phyloP scores from a whole-genome alignment of 192 early-diverging fungal species.

The Dissophora ornata region DNA sequence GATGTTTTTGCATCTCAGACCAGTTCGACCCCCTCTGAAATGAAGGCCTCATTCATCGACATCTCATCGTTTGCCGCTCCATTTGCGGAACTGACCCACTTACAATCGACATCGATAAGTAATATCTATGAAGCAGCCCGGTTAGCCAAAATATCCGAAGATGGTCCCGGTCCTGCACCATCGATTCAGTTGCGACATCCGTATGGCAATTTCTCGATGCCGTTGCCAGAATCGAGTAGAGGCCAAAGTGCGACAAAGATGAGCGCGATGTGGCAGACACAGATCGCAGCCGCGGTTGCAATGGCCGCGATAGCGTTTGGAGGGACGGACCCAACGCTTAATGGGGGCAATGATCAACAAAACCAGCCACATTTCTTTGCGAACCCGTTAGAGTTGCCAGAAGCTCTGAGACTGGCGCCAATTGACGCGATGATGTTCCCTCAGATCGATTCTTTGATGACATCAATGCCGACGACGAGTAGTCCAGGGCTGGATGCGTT shows the following conservation, averaged over 20 bases:
- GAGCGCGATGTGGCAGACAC: constrained; percentile 30
- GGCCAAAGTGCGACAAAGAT: neutral
- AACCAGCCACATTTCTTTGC: constrained; percentile 31
- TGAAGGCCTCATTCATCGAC: constrained; percentile 18
- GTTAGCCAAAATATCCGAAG: constrained; percentile 21
- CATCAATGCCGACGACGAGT: too few species aligned
- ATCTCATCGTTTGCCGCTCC: constrained; percentile 24
- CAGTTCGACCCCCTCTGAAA: constrained; percentile 16
- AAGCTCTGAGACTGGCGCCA: constrained; percentile 12
- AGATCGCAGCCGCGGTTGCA: constrained; percentile 23
- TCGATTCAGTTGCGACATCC: constrained; percentile 38
- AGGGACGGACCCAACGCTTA: constrained; percentile 7
- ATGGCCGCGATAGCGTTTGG: constrained; percentile 33
- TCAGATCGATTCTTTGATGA: neutral
- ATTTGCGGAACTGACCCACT: constrained; percentile 20
- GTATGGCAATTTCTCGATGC: constrained; percentile 37
- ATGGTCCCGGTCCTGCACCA: constrained; percentile 20
- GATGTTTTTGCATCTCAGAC: constrained; percentile 33
- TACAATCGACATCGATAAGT: constrained; percentile 21
- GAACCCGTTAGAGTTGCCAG: constrained; percentile 21
- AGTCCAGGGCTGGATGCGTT: neutral
- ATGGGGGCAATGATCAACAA: neutral
- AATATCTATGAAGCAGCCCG: constrained; percentile 35
- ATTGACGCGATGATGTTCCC: constrained; percentile 19
- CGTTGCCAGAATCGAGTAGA: constrained; percentile 6